These are phyloP conservation scores for Monosporascus cannonballus DNA, from an alignment of 2,329 filamentous ascomycete genomes.

Conservation along the genomic window DNA sequence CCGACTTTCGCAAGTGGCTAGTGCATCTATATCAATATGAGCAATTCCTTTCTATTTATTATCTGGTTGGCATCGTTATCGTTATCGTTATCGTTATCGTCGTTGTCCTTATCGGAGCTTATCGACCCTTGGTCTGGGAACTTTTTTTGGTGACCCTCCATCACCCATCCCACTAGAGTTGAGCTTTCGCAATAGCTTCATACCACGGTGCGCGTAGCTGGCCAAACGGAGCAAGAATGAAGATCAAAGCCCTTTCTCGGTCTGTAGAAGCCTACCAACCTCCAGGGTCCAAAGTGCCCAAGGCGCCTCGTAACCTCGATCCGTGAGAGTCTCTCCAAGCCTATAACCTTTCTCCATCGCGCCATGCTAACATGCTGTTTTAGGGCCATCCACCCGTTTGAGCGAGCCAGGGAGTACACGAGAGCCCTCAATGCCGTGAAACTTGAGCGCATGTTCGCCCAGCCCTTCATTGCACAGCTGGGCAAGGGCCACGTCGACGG, in stretches of 20 bases:
- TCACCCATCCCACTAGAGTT: not conserved
- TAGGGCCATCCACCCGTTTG: constrained; percentile 75
- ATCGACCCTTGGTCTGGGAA: not conserved
- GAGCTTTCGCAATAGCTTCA: too few species aligned
- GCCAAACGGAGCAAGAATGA: constrained; percentile 25
- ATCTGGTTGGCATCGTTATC: too few species aligned
- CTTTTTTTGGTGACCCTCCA: not conserved
- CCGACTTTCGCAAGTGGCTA: too few species aligned
- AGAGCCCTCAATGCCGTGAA: constrained; percentile 71
- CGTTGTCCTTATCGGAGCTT: not conserved
- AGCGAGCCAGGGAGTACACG: constrained; percentile 56
- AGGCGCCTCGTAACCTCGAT: constrained; percentile 53
- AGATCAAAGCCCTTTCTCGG: constrained; percentile 62
- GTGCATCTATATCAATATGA: too few species aligned
- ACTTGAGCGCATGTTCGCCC: constrained; percentile 84
- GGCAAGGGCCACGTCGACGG: constrained; percentile 91
- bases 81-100: not conserved
- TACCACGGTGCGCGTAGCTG: too few species aligned
- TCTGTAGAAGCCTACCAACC: constrained; percentile 59
- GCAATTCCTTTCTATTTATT: too few species aligned
- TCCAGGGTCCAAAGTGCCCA: constrained; percentile 58
- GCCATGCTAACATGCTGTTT: constrained; percentile 27
- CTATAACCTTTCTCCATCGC: constrained; percentile 1
- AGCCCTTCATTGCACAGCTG: constrained; percentile 71
- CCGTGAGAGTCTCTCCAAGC: constrained; percentile 7